Evolutionary conservation across 2,329 filamentous ascomycete genomes (phyloP), one percentile per base, ranked within the genome.

Genomic region (Zasmidium cellare): DNA sequence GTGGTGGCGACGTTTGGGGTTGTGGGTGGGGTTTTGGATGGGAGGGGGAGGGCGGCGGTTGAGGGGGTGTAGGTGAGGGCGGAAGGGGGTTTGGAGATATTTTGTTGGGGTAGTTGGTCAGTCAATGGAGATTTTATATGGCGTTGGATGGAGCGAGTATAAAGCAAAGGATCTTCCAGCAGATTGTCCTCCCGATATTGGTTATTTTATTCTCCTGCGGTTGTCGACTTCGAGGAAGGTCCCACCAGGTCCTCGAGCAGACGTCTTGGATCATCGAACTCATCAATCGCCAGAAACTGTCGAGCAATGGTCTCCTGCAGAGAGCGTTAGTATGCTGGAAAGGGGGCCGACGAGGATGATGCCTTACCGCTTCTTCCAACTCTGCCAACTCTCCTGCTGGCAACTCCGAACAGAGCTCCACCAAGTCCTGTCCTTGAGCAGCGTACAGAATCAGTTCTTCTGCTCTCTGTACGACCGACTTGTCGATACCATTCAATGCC

Each of bases 401-500:
- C 62, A 96, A 77, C 46, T 80, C 81, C 3, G 89, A 84, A 73
- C 90, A 96, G 19, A 86, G 84, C 25, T 85, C 82, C 5, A 88
- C 83, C 1, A 97, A 78, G 71, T 96, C 90, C 68, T 93, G 89
- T 6, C 91, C 90, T 51, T 81, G 84, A 16, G 85, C 84, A 31
- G 88, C 79, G 16, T 94, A 77, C 6, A 84, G 73, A 20, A 88
- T 84, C 35, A 99, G 80, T 7, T 87, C 82, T 62, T 91, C 87
- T 0, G 93, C 92, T 55, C 92, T 84, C 16, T 87, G 77, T 6
- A 97, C 82, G 9, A 97, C 84, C 3, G 82, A 80, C 18, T 76
- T 69, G 25, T 91, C 87, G 14, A 99, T 86, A 1, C 92, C 92
- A 67, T 96, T 97, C 73, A 96, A 84, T 2, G 87, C 86, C 24